Percentiles rank a stretch among this genome's conserved stretches.
Conservation (phyloP, 768 basidiomycete species). For the Russula foetens region DNA sequence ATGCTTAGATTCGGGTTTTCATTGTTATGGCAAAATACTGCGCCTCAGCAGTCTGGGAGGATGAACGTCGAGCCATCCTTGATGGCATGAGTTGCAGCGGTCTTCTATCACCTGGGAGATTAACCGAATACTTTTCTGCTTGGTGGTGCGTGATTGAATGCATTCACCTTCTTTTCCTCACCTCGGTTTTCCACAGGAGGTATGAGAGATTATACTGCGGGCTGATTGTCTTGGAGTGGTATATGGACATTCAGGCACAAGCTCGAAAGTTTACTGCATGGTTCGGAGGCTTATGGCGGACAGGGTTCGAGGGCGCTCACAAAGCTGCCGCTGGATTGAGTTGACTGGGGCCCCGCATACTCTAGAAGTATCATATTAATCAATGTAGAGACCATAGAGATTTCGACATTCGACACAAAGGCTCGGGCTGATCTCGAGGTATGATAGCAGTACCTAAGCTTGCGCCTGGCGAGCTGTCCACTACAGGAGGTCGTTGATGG, state of each 20-base stretch:
- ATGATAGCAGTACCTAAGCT: background rate
- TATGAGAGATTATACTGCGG: conserved; percentile 47
- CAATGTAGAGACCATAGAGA: conserved; percentile 11
- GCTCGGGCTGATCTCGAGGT: background rate
- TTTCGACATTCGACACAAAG: background rate
- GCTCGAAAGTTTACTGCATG: conserved; percentile 50
- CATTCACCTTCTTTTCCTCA: background rate
- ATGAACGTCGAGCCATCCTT: conserved; percentile 38
- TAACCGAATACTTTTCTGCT: conserved; percentile 42
- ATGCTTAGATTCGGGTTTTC: conserved; percentile 70
- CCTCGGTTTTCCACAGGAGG: conserved; percentile 35
- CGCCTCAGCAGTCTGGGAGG: conserved; percentile 67
- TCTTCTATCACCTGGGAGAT: conserved; percentile 39
- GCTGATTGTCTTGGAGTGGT: conserved; percentile 46
- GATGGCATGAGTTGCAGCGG: conserved; percentile 41
- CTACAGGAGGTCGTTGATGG: conserved; percentile 9
- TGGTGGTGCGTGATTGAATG: conserved; percentile 54
- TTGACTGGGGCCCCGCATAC: conserved; percentile 13
- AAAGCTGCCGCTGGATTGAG: conserved; percentile 64
- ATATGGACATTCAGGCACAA: conserved; percentile 57
- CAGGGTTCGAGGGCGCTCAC: conserved; percentile 58
- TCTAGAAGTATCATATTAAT: conserved; percentile 17
- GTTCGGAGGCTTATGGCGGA: conserved; percentile 51
- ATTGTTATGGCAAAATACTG: conserved; percentile 89
- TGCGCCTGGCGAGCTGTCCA: background rate